Conservation (phyloP, 176 grass and related monocot species). For the Neostapfia colusana region DNA sequence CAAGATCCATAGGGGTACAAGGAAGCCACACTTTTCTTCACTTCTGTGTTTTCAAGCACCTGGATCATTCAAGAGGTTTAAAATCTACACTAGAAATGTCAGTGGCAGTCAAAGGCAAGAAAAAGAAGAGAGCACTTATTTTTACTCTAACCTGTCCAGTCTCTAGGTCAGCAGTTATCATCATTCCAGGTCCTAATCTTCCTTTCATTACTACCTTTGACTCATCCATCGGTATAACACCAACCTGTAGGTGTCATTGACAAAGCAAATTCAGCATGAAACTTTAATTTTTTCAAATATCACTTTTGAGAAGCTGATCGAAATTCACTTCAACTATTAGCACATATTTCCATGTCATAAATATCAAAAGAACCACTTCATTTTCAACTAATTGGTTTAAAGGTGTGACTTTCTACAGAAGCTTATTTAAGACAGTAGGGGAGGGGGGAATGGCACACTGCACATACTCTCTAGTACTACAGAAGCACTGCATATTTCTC, state of each 20-base stretch:
- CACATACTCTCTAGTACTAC: constrained; percentile 4
- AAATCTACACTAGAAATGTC: constrained; percentile 29
- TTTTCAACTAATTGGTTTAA: constrained; percentile 32
- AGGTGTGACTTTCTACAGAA: not conserved
- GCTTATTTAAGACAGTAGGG: constrained; percentile 22
- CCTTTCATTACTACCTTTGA: constrained; percentile 98
- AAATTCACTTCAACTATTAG: constrained; percentile 30
- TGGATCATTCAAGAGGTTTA: constrained; percentile 46
- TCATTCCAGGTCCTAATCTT: constrained; percentile 98
- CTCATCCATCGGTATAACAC: constrained; percentile 99
- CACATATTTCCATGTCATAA: constrained; percentile 30
- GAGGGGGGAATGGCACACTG: not conserved
- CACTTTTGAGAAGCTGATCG: constrained; percentile 18
- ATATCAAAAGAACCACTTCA: too few relatives aligned
- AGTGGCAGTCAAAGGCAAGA: constrained; percentile 19
- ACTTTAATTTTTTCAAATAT: constrained; percentile 18
- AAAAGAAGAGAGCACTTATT: constrained; percentile 21
- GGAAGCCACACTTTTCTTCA: constrained; percentile 83
- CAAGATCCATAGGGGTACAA: constrained; percentile 69
- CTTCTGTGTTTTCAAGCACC: constrained; percentile 97
- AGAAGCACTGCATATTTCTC: constrained; percentile 27
- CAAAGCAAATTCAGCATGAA: constrained; percentile 25
- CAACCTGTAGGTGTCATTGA: constrained; percentile 67
- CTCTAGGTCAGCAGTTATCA: constrained; percentile 94
- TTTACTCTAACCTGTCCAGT: constrained; percentile 75